Evolutionary conservation across 768 basidiomycete genomes (phyloP).

Genomic region (Tulasnella sp.): DNA sequence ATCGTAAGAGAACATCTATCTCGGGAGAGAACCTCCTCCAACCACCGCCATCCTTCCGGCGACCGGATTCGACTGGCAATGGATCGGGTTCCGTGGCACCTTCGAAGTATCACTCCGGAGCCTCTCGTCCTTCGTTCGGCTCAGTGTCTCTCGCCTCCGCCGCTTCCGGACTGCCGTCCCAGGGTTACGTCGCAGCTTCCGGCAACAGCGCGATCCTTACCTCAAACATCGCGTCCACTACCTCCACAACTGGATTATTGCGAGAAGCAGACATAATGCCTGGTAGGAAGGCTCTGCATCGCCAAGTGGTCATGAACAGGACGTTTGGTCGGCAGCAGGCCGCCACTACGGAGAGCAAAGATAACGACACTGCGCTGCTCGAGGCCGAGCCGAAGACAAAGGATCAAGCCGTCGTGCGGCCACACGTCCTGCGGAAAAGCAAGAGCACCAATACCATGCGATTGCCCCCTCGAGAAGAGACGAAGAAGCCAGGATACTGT

Average conservation of each 20-base stretch:
- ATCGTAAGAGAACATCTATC: not conserved
- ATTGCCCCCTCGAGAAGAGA: conserved; percentile 70
- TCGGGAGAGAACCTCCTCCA: not conserved
- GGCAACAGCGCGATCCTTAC: conserved; percentile 92
- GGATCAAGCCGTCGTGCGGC: not conserved
- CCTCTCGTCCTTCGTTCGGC: conserved; percentile 4
- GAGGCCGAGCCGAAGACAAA: not conserved
- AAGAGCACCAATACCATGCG: conserved; percentile 68
- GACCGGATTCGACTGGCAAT: not conserved
- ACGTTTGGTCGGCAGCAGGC: conserved; percentile 29
- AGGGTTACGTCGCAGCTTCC: conserved; percentile 74
- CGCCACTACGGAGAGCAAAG: conserved; percentile 14
- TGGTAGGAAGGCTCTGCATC: conserved; percentile 18
- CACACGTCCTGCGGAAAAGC: conserved; percentile 42
- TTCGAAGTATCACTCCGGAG: not conserved
- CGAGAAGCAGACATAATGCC: conserved; percentile 37
- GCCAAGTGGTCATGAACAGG: conserved; percentile 57
- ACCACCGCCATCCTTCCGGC: not conserved
- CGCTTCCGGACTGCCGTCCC: not conserved
- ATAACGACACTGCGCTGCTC: conserved; percentile 9
- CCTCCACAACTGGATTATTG: conserved; percentile 15
- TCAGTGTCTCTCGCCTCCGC: not conserved
- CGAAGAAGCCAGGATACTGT: conserved; percentile 89
- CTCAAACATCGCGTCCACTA: conserved; percentile 69
- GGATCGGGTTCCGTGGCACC: not conserved